Evolutionary conservation across 2,329 filamentous ascomycete genomes (phyloP), one percentile per base, ranked within the genome.

Genomic region (Tricladium varicosporioides): DNA sequence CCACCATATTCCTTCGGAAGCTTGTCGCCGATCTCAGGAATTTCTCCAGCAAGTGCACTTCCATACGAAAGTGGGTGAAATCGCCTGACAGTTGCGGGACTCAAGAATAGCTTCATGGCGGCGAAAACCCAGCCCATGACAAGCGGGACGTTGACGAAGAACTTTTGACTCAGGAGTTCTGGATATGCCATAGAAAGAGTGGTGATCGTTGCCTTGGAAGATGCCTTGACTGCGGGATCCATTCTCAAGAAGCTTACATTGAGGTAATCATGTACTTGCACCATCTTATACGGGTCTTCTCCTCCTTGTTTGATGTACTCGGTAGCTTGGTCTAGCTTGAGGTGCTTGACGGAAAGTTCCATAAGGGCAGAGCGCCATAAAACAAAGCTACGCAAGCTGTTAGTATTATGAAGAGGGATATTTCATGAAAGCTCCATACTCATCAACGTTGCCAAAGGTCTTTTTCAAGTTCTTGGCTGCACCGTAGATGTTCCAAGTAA

Each of bases 401-500:
- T 19, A 63, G 44, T 49, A 56, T 36, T 5, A 15, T 18, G 31
- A 57, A 51, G 36, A 46, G 43, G 16, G 42, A 51, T 36, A 49
- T 31, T 43, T 14, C n/a, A 46, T 14, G 5, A 19, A 18, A 46
- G 15, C 22, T 22, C 79, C 87, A 72, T 76, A 96, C 91, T 89
- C 88, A 22, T 92, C 80, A 5, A 92, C 76, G 67, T 94, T 81
- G 3, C 89, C 90, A 76, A 97, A 97, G 0, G 91, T 95, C 57
- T 80, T 78, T 63, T 89, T 83, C 60, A 91, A 85, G 65, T 91
- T 83, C 80, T 94, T 94, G 61, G 92, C 89, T 40, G 85, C 84
- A 13, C 92, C 92, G 70, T 97, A 97, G 68, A 97, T 86, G 72
- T 97, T 97, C 88, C 92, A 97, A 1, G 90, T 94, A 49, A 92